These are phyloP conservation scores for Leptographium flavum DNA, from an alignment of 2,329 filamentous ascomycete genomes.

Conservation along the genomic window DNA sequence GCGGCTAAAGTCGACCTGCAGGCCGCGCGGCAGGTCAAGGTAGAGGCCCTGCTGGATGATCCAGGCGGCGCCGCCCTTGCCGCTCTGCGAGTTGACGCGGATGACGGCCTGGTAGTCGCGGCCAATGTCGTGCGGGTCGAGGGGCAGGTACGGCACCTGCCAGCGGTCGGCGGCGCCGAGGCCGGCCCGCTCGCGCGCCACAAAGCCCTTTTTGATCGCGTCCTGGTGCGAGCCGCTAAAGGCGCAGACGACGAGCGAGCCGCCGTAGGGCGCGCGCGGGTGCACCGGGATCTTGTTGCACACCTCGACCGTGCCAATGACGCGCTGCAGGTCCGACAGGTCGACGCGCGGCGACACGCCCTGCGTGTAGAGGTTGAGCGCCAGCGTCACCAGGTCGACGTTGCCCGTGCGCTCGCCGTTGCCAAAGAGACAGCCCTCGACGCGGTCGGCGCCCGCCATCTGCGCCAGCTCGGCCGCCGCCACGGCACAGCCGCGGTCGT, in stretches of 20 bases:
- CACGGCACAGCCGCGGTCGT: slow-evolving; percentile 80
- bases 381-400: slow-evolving; percentile 85
- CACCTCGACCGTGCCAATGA: slow-evolving; percentile 81
- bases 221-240: slow-evolving; percentile 92
- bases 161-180: slow-evolving; percentile 53
- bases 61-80: slow-evolving; percentile 90
- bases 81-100: slow-evolving; percentile 90
- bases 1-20: slow-evolving; percentile 82
- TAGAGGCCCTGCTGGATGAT: slow-evolving; percentile 80
- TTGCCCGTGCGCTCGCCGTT: slow-evolving; percentile 95
- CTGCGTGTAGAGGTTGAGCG: slow-evolving; percentile 88
- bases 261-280: slow-evolving; percentile 78
- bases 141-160: slow-evolving; percentile 81
- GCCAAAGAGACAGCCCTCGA: slow-evolving; percentile 86
- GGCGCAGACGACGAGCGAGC: slow-evolving; percentile 79
- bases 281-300: slow-evolving; percentile 94
- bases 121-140: slow-evolving; percentile 87
- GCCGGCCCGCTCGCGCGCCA: slow-evolving; percentile 47
- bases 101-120: slow-evolving; percentile 97
- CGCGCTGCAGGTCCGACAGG: slow-evolving; percentile 73
- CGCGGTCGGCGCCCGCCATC: slow-evolving; percentile 90
- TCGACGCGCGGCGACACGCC: slow-evolving; percentile 75
- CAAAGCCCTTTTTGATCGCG: slow-evolving; percentile 88
- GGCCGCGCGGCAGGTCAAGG: slow-evolving; percentile 80
- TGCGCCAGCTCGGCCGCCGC: slow-evolving; percentile 85